Evolutionary conservation across 2,329 filamentous ascomycete species (phyloP).

Genomic region (Fusarium nisikadoi): DNA sequence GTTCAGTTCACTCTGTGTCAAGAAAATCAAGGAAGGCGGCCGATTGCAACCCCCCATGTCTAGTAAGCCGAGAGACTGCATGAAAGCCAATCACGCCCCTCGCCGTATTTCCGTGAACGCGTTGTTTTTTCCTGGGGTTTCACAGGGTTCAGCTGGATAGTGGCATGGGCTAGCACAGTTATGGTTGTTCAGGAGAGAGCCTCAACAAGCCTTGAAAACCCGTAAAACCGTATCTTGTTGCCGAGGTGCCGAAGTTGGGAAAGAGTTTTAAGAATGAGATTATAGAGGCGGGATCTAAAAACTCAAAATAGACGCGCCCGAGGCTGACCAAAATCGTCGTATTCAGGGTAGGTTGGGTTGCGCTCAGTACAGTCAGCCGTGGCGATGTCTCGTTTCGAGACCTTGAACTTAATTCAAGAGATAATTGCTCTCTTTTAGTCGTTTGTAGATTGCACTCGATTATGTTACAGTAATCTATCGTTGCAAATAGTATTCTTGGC

Average conservation of each 20-base stretch:
- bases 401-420: neutral
- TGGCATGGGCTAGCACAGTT: conserved; percentile 1
- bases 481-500: neutral
- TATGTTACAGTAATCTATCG: neutral
- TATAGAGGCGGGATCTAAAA: neutral
- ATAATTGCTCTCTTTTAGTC: neutral
- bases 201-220: conserved; percentile 15
- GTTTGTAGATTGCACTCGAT: neutral
- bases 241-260: conserved; percentile 12
- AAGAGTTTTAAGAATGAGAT: neutral
- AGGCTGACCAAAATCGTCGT: neutral
- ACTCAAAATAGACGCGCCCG: neutral
- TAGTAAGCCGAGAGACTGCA: neutral
- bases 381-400: neutral
- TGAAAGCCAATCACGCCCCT: conserved; percentile 18
- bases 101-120: conserved; percentile 11
- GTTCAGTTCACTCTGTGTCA: neutral
- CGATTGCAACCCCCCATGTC: conserved; percentile 1
- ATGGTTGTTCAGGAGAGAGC: neutral
- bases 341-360: neutral
- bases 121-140: neutral
- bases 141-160: conserved; percentile 9
- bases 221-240: neutral
- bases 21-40: neutral
- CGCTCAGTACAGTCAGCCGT: neutral